Conservation (phyloP, 345 rosid species). For the Lepidium africanum region DNA sequence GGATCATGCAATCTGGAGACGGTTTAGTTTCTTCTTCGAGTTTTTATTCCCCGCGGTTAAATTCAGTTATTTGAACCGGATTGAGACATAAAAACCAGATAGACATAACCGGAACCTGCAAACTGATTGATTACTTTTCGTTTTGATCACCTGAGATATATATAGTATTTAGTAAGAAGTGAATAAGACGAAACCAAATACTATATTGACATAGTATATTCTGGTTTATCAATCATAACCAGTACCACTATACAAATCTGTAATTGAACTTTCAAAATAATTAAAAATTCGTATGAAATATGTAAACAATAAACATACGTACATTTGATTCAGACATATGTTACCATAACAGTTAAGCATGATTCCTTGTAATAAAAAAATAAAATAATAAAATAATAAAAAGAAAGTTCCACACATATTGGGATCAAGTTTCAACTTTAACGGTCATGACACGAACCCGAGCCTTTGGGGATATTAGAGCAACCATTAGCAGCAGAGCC, state of each 20-base stretch:
- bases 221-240: neutral
- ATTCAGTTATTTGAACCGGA: neutral
- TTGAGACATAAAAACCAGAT: neutral
- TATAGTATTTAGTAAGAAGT: neutral
- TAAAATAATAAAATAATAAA: neutral
- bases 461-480: neutral
- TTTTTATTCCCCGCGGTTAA: too few species aligned
- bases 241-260: neutral
- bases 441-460: neutral
- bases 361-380: neutral
- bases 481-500: neutral
- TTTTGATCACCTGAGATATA: neutral
- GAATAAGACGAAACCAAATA: neutral
- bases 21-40: neutral
- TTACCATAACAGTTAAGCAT: neutral
- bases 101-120: neutral
- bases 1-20: neutral
- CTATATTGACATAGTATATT: neutral
- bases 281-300: neutral
- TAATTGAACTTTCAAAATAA: neutral
- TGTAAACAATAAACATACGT: neutral
- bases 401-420: neutral
- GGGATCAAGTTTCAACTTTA: neutral
- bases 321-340: neutral
- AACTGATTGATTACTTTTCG: neutral